Evolutionary conservation across 495 filamentous ascomycete genomes (phyloP).

Genomic region (Penicillium silybi): DNA sequence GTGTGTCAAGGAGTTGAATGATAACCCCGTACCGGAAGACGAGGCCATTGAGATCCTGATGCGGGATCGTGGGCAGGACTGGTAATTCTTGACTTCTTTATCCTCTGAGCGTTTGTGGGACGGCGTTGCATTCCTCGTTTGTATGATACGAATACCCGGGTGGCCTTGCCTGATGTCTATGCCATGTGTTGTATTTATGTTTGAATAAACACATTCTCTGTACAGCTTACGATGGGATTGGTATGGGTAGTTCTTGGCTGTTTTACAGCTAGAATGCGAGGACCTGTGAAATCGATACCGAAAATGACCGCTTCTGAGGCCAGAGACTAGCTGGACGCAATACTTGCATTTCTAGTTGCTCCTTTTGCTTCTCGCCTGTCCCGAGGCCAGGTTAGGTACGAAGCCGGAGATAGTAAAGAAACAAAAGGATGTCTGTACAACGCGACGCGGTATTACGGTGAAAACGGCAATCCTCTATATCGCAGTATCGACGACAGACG

Average conservation of each 20-base stretch:
- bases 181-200: conserved; percentile 16
- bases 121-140: conserved; percentile 18
- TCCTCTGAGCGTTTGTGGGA: conserved; percentile 19
- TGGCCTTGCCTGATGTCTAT: conserved; percentile 14
- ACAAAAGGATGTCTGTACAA: not conserved
- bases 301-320: too few species aligned
- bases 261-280: too few species aligned
- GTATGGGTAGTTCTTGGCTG: not conserved
- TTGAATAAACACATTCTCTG: conserved; percentile 1
- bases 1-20: conserved; percentile 47
- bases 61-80: conserved; percentile 48
- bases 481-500: not conserved
- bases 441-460: not conserved
- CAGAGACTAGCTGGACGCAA: not conserved
- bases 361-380: not conserved
- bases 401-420: conserved; percentile 2
- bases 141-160: conserved; percentile 26
- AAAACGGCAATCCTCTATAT: conserved; percentile 1
- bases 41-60: conserved; percentile 48
- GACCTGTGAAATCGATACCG: too few species aligned
- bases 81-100: conserved; percentile 26
- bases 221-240: not conserved
- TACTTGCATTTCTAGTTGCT: not conserved
- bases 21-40: conserved; percentile 45
- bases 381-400: conserved; percentile 1